Base-by-base conservation (phyloP, 1,284 basidiomycete species). In the Cystobasidium slooffiae region DNA sequence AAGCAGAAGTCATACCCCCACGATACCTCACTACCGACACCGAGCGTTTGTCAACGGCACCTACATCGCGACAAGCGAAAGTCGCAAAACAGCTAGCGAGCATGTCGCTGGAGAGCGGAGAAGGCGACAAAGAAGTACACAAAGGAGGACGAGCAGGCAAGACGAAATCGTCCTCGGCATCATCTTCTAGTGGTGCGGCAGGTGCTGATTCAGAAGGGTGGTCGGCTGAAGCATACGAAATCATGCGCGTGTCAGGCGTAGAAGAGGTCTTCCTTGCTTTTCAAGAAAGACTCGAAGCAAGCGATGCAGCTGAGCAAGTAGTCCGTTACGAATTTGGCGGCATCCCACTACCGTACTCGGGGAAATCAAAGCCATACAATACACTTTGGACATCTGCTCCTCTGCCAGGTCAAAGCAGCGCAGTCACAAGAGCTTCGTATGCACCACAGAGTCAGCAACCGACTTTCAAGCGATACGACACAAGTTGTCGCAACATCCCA, bases 201-300 rank as follows among this genome's bases (percentile, higher is more conserved):
- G 67, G 67, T 0, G 70, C 52, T 6, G 56, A 74, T 18, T 72
- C 59, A 51, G 76, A 72, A 8, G 78, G 74, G 44, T 91, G 89
- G 90, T 82, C 84, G 3, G 83, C 86, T 9, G 92, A 94, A 81
- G 84, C 85, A 16, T 94, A 91, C 79, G 92, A 93, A 81, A 88
- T 90, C 79, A 90, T 90, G 44, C 74, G 74, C 56, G 75, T 79
- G 37, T 80, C 90, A 68, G 85, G 90, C 43, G 84, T 90, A 41
- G 92, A 94, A 81, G 86, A 87, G 62, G 86, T 90, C 1, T 94
- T 94, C 80, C 88, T 91, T 77, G 85, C 87, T n/a, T 94, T 94
- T 80, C 87, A 86, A 64, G 87, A 88, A 79, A 85, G 91, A 39
- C 88, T 90, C 12, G 85, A 83, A 47, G 47, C 52, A 12, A 58